Conservation (phyloP, 768 basidiomycete genomes). For the Hortiboletus flavorubellus region DNA sequence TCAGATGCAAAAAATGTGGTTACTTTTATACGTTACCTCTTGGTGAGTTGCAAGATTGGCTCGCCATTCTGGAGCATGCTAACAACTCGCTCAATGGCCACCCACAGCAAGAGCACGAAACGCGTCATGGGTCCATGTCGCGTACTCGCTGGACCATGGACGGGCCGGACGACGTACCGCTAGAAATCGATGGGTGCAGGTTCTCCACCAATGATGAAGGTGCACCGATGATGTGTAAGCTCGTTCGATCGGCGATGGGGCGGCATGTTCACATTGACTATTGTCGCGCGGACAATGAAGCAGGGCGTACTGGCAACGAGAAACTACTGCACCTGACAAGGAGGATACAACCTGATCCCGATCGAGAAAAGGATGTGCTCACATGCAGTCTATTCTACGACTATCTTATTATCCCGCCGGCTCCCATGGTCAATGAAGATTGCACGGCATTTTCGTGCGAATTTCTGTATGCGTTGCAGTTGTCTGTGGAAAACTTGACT, state of each 20-base stretch:
- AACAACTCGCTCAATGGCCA: slow-evolving; percentile 40
- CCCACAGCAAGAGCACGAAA: slow-evolving; percentile 58
- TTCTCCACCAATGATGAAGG: slow-evolving; percentile 44
- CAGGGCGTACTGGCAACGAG: slow-evolving; percentile 36
- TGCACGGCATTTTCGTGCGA: too few relatives aligned
- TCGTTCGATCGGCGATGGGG: slow-evolving; percentile 40
- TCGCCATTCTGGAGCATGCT: background rate
- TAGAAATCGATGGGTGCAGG: slow-evolving; percentile 54
- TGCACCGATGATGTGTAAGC: too few relatives aligned
- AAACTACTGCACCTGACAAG: slow-evolving; percentile 45
- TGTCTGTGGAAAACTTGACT: background rate
- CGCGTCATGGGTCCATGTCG: slow-evolving; percentile 62
- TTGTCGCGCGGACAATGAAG: slow-evolving; percentile 42
- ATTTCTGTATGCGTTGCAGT: background rate
- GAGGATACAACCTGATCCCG: slow-evolving; percentile 45
- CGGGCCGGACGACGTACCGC: slow-evolving; percentile 43
- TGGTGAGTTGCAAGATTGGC: slow-evolving; percentile 31
- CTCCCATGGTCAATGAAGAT: too few relatives aligned
- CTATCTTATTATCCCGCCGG: too few relatives aligned
- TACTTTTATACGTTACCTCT: slow-evolving; percentile 58
- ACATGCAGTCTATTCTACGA: too few relatives aligned
- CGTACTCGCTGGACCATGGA: slow-evolving; percentile 55
- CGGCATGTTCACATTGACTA: slow-evolving; percentile 56
- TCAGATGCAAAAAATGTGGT: slow-evolving; percentile 51
- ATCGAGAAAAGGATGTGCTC: slow-evolving; percentile 52